Evolutionary conservation across 1,284 basidiomycete species (phyloP).

Genomic region (Phellinidium pouzarii): DNA sequence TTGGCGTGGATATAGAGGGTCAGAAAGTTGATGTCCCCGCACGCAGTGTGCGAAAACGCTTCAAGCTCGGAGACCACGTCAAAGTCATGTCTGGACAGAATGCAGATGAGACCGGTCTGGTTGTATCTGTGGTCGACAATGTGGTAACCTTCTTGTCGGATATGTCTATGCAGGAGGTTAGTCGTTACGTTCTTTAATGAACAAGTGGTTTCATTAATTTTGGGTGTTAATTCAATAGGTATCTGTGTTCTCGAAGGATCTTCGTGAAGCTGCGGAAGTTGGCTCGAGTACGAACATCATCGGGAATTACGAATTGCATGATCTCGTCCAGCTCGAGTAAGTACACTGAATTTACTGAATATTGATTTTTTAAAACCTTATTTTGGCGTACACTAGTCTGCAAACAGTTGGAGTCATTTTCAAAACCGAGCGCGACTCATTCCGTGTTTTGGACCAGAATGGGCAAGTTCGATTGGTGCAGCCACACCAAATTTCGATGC

Average conservation of each 20-base stretch:
- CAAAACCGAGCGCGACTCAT: conserved; percentile 93
- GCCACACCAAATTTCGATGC: conserved; percentile 92
- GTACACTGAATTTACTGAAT: conserved; percentile 28
- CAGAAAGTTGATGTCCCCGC: conserved; percentile 86
- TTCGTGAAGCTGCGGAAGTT: conserved; percentile 95
- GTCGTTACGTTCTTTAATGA: conserved; percentile 2
- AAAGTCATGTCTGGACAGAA: conserved; percentile 97
- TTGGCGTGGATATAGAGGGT: conserved; percentile 78
- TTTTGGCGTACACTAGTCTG: conserved; percentile 41
- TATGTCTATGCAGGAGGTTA: conserved; percentile 89
- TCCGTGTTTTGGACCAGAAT: conserved; percentile 94
- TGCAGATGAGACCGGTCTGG: conserved; percentile 91
- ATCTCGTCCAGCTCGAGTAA: conserved; percentile 94
- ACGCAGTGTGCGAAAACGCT: conserved; percentile 86
- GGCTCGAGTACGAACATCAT: conserved; percentile 85
- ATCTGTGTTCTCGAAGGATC: conserved; percentile 94
- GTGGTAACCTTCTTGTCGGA: conserved; percentile 97
- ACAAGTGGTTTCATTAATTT: conserved; percentile 6
- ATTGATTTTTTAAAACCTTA: not conserved
- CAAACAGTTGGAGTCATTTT: conserved; percentile 96
- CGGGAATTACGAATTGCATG: conserved; percentile 93
- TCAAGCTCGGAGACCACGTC: conserved; percentile 97
- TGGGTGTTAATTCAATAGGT: too few relatives aligned
- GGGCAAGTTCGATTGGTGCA: conserved; percentile 86
- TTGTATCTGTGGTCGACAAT: conserved; percentile 87